Base-by-base conservation (phyloP, 768 basidiomycete genomes). In the Asterophora parasitica region DNA sequence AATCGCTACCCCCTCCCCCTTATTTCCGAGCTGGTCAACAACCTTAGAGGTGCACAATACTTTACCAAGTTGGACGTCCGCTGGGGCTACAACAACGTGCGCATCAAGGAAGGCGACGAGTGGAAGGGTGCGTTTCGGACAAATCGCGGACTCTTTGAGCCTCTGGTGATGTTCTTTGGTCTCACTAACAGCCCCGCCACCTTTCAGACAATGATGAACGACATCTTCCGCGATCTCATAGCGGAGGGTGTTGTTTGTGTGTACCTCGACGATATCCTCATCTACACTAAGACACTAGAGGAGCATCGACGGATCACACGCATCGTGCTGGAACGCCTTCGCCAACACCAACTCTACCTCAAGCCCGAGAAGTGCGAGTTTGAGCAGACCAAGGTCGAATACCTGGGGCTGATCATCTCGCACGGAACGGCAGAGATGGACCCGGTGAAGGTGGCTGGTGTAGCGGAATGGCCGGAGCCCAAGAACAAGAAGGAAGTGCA, bases 401-500 rank as follows among this genome's bases (percentile, higher is more conserved):
- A 23, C 6, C 23, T 23, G 3, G 23, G 23, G 3, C 23, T 23
- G 6, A 23, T 23, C 23, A 23, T 23, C 6, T 23, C 23, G 23
- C 23, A 23, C 6, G 23, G 23, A 6, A 23, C 23, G 6, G 23
- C 6, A 6, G 23, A 23, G 6, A 23, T 23, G 23, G 23, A 23
- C 23, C 23, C 23, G 6, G 23, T 23, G 3, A 74, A 73, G 46
- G 53, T 73, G 0, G 26, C 54, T 0, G 58, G 57, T 0, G 53
- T 75, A 7, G 4, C 23, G 0, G 46, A 62, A n/a, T 53, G 55
- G 52, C 46, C 42, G 4, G 10, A 26, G 11, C 16, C 69, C 0
- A 47, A n/a, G 0, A 54, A 34, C 16, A 52, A 65, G 23, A 56
- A 54, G 2, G 62, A 76, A 2, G 20, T 75, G 0, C 70, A 69